Evolutionary conservation across 306 rosid species (phyloP).

Genomic region (Trifolium dubium): DNA sequence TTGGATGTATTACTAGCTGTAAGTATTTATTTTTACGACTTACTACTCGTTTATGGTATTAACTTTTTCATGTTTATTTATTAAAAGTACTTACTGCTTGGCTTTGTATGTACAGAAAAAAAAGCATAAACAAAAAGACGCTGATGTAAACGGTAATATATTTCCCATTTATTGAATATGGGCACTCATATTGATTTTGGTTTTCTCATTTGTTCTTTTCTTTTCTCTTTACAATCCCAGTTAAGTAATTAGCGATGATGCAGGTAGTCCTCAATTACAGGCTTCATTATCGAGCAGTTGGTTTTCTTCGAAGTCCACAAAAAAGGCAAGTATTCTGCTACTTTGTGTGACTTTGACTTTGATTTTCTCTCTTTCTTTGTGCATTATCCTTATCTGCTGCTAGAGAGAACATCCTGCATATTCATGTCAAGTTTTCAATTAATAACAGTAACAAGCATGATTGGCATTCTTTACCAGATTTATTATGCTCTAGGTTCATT

Average conservation of each 20-base stretch:
- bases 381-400: conserved; percentile 25
- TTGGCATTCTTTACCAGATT: conserved; percentile 12
- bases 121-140: conserved; percentile 56
- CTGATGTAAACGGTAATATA: conserved; percentile 59
- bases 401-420: conserved; percentile 31
- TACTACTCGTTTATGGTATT: background rate
- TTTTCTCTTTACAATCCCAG: conserved; percentile 13
- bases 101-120: conserved; percentile 61
- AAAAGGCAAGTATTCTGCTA: conserved; percentile 54
- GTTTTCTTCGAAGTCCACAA: conserved; percentile 82
- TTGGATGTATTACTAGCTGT: conserved; percentile 65
- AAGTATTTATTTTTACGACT: conserved; percentile 34
- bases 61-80: conserved; percentile 22
- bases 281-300: conserved; percentile 65
- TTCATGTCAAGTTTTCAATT: conserved; percentile 29
- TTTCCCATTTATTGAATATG: conserved; percentile 38
- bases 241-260: conserved; percentile 42
- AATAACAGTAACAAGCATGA: conserved; percentile 15
- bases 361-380: background rate
- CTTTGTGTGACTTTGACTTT: background rate
- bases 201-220: conserved; percentile 15
- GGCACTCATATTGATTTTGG: conserved; percentile 7
- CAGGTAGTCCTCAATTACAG: conserved; percentile 62
- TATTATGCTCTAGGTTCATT: conserved; percentile 26
- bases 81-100: conserved; percentile 36